Percentiles rank a stretch among this genome's conserved stretches.
Conservation (phyloP, 2,329 filamentous ascomycete genomes). For the Cladosporium sp. region DNA sequence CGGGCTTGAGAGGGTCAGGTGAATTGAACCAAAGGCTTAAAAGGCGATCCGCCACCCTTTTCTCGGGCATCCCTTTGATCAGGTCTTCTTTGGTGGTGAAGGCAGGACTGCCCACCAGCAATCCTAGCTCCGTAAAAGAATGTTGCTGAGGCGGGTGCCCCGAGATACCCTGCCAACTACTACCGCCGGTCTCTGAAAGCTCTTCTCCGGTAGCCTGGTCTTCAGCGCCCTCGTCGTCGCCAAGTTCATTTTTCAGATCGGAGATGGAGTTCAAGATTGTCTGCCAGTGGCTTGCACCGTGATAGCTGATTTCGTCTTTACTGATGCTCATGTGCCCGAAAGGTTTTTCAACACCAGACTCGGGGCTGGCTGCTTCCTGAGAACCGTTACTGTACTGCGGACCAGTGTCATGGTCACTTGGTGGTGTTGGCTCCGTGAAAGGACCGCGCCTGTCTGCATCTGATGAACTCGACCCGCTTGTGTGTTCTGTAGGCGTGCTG, state of each 20-base stretch:
- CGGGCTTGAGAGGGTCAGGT: conserved; percentile 34
- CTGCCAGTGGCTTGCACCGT: conserved; percentile 80
- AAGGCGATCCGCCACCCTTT: conserved; percentile 25
- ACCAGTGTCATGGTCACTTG: conserved; percentile 22
- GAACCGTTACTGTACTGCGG: not conserved
- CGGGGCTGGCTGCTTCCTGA: not conserved
- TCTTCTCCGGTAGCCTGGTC: conserved; percentile 13
- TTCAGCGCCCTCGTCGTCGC: conserved; percentile 21
- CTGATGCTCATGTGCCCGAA: conserved; percentile 81
- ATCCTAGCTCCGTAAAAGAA: conserved; percentile 18
- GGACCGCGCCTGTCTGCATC: not conserved
- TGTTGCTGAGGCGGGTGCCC: not conserved
- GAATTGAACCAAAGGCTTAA: conserved; percentile 32
- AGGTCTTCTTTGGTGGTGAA: conserved; percentile 26
- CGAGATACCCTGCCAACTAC: not conserved
- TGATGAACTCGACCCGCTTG: not conserved
- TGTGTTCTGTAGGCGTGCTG: not conserved
- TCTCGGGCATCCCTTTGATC: conserved; percentile 28
- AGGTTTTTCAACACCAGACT: conserved; percentile 53
- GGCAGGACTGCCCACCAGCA: conserved; percentile 21
- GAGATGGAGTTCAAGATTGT: conserved; percentile 61
- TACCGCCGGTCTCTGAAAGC: not conserved
- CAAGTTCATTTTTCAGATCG: conserved; percentile 29
- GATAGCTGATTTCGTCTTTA: conserved; percentile 65
- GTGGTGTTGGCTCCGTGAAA: conserved; percentile 24